Base-by-base conservation (phyloP, 345 rosid species). In the Acer saccharum region DNA sequence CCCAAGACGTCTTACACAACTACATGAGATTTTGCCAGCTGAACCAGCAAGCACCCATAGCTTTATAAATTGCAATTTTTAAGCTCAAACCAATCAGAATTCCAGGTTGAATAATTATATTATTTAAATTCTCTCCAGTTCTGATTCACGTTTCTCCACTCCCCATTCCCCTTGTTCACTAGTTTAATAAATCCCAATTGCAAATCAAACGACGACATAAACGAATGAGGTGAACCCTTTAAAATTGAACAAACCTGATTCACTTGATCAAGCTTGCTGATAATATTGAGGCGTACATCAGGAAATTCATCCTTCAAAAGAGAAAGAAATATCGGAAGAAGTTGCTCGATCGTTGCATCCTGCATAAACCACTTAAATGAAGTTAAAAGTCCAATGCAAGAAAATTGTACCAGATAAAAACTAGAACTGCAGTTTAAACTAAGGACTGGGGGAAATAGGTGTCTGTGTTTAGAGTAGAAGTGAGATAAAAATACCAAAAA, bases 241-340 rank as follows among this genome's bases (percentile, higher is more conserved):
- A 60, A 46, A 16, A 29, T 9, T 17, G 10, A 25, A 72, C 90
- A 74, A 78, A 95, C 99, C 99, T 93, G 98, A 72, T 95, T 93
- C 77, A 95, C 99, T 92, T 95, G 93, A 86, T 95, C 99, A 63
- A 92, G 98, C 90, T 95, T 95, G 96, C 99, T 92, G 77, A 95
- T 95, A 39, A 95, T 93, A 81, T 93, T 95, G 70, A 95, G 90
- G 32, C 99, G 94, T 79, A 95, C 99, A 81, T 95, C 99, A 63
- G 99, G 97, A 85, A 92, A 93, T 77, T 93, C 98, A 84, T 95
- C 99, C 85, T 92, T 95, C 89, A 95, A 83, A 62, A 95, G 97
- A 43, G 98, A 93, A 32, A 95, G 97, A 82, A 92, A 95, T 76
- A 95, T 93, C n/a, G 99, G 99, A 81, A 95, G 94, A 77, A 95